Conservation (phyloP, 2,329 filamentous ascomycete species). For the Zasmidium angulare region DNA sequence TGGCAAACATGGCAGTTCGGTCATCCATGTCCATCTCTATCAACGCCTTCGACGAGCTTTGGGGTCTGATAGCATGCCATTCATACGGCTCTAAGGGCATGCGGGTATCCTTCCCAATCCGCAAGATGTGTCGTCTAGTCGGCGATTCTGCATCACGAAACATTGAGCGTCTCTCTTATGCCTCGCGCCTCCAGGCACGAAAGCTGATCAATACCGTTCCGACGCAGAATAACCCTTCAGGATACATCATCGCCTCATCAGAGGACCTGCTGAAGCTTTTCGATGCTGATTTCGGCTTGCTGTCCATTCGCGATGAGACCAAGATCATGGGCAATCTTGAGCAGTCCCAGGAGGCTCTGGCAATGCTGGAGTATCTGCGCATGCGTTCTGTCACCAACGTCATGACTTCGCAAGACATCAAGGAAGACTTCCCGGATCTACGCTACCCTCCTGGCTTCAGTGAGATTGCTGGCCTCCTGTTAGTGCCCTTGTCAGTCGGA, state of each 20-base stretch:
- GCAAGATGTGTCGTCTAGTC: slow-evolving; percentile 87
- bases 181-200: slow-evolving; percentile 77
- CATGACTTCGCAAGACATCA: slow-evolving; percentile 73
- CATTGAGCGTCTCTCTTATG: slow-evolving; percentile 83
- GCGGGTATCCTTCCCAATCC: slow-evolving; percentile 87
- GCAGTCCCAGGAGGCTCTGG: slow-evolving; percentile 78
- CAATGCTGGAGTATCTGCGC: slow-evolving; percentile 79
- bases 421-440: slow-evolving; percentile 76
- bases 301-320: slow-evolving; percentile 85
- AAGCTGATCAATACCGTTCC: slow-evolving; percentile 86
- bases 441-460: slow-evolving; percentile 77
- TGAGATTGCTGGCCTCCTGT: slow-evolving; percentile 72
- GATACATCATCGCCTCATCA: slow-evolving; percentile 86
- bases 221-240: slow-evolving; percentile 77
- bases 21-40: slow-evolving; percentile 94
- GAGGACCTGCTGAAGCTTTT: slow-evolving; percentile 83
- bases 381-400: slow-evolving; percentile 74
- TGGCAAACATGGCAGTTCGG: slow-evolving; percentile 85
- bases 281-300: slow-evolving; percentile 79
- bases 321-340: slow-evolving; percentile 76
- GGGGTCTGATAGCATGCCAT: slow-evolving; percentile 86
- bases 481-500: slow-evolving; percentile 74
- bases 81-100: slow-evolving; percentile 75
- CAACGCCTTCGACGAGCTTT: slow-evolving; percentile 79
- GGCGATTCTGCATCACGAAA: slow-evolving; percentile 84